Conservation (phyloP, 371 early-diverging fungal species). For the Haplosporangium sp. region DNA sequence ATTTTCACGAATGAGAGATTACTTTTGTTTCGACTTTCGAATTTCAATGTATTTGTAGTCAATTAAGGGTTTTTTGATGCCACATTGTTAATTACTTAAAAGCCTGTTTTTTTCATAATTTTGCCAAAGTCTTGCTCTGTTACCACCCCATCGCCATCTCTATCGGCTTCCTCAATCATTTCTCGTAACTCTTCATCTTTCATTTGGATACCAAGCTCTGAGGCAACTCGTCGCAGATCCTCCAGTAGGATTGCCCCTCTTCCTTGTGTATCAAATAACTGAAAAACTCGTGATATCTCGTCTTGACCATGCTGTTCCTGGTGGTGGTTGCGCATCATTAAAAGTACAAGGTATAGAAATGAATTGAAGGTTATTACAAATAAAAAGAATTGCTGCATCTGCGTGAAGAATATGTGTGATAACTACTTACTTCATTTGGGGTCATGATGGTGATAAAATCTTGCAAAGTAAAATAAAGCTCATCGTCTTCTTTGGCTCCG, state of each 20-base stretch:
- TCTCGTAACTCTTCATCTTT: conserved; percentile 81
- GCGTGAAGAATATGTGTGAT: neutral
- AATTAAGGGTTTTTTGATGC: neutral
- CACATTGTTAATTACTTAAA: conserved; percentile 1
- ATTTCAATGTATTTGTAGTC: neutral
- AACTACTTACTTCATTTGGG: conserved; percentile 23
- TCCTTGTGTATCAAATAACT: conserved; percentile 78
- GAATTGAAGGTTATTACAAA: no score
- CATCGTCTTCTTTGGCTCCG: neutral
- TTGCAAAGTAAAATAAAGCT: conserved; percentile 60
- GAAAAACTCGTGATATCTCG: conserved; percentile 76
- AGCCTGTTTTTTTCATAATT: conserved; percentile 28
- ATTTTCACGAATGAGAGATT: neutral
- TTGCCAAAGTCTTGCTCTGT: conserved; percentile 28
- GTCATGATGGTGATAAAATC: conserved; percentile 81
- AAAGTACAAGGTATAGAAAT: neutral
- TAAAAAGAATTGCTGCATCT: neutral
- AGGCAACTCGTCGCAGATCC: conserved; percentile 77
- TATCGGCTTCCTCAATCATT: conserved; percentile 86
- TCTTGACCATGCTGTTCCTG: conserved; percentile 64
- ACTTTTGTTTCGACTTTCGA: neutral
- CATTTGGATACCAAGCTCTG: conserved; percentile 73
- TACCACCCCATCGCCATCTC: conserved; percentile 68
- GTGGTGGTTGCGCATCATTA: neutral
- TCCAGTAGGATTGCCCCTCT: conserved; percentile 78